Conservation (phyloP, 2,329 filamentous ascomycete genomes). For the Calonectria pseudoturangicola region DNA sequence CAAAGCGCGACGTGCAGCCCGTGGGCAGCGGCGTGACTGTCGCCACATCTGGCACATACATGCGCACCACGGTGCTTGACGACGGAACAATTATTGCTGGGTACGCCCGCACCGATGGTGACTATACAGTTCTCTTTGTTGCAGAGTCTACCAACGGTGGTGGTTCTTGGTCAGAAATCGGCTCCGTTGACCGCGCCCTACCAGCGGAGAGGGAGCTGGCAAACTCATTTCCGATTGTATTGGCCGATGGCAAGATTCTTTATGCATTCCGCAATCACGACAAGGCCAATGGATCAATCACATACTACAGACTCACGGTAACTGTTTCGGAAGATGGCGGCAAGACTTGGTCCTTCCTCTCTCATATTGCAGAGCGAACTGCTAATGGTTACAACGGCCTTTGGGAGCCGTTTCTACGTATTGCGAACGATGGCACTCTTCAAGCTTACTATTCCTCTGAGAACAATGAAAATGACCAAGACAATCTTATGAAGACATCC, state of each 20-base stretch:
- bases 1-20: neutral
- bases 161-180: slow-evolving; percentile 5
- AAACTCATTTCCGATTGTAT: slow-evolving; percentile 6
- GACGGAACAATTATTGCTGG: neutral
- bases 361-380: neutral
- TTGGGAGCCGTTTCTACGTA: slow-evolving; percentile 14
- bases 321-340: neutral
- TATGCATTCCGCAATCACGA: slow-evolving; percentile 21
- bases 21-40: neutral
- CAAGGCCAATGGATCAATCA: neutral
- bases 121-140: neutral
- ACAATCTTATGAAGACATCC: slow-evolving; percentile 15
- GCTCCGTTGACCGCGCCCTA: slow-evolving; percentile 1
- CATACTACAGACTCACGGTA: neutral
- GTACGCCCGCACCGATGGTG: neutral
- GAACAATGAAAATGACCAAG: neutral
- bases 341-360: slow-evolving; percentile 1
- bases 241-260: slow-evolving; percentile 4
- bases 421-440: neutral
- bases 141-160: slow-evolving; percentile 2
- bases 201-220: neutral
- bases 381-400: neutral
- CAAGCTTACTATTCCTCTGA: slow-evolving; percentile 18
- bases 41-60: neutral
- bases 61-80: slow-evolving; percentile 4